Evolutionary conservation across 164 flowering plant species (phyloP).

Genomic region (Annona cherimola): DNA sequence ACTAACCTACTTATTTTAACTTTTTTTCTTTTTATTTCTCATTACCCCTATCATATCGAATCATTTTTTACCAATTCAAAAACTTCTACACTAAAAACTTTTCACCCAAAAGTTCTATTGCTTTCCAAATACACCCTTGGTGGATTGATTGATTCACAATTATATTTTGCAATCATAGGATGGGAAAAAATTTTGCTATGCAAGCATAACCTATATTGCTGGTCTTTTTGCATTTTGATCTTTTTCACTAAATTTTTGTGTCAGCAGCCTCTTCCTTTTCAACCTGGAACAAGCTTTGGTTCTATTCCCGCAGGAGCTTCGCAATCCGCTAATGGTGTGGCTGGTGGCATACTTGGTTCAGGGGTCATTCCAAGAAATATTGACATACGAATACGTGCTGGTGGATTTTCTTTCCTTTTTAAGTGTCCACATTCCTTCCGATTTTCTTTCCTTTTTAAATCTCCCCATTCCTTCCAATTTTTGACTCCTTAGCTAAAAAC

Average conservation of each 20-base stretch:
- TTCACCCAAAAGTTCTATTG: too few relatives aligned
- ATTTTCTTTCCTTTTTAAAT: neutral
- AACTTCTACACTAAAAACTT: too few relatives aligned
- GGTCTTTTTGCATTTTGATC: neutral
- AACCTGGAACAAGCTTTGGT: slow-evolving; percentile 59
- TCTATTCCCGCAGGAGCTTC: slow-evolving; percentile 42
- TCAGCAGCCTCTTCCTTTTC: slow-evolving; percentile 71
- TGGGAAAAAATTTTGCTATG: neutral
- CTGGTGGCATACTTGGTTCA: slow-evolving; percentile 48
- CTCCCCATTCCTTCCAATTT: neutral
- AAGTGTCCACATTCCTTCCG: neutral
- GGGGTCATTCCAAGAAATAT: slow-evolving; percentile 62
- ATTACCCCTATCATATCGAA: too few relatives aligned
- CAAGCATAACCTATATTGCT: neutral
- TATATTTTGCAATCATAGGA: neutral
- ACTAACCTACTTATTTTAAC: too few relatives aligned
- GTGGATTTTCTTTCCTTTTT: slow-evolving; percentile 23
- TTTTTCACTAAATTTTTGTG: slow-evolving; percentile 13
- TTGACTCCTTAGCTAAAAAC: neutral
- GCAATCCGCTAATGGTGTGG: slow-evolving; percentile 39
- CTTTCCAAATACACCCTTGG: too few relatives aligned
- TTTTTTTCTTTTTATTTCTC: too few relatives aligned
- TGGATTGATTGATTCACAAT: neutral
- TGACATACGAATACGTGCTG: slow-evolving; percentile 82
- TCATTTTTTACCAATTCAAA: too few relatives aligned